These are phyloP conservation scores for Fragaria ananassa DNA, from an alignment of 306 rosid species.

Conservation along the genomic window DNA sequence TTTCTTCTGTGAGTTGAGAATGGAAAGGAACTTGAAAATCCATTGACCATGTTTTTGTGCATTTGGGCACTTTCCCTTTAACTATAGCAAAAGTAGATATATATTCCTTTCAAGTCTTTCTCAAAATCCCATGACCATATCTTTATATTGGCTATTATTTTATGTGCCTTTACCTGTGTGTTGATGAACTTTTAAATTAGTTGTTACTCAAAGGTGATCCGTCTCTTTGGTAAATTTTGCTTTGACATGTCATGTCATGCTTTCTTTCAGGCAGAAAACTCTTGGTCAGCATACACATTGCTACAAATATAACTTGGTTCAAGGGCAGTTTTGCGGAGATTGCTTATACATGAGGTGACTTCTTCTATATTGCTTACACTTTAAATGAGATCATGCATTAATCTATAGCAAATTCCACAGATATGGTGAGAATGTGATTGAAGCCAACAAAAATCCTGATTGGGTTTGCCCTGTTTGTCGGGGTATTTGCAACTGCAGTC, in stretches of 20 bases:
- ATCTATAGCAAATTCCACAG: constrained; percentile 24
- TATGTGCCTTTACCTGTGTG: background rate
- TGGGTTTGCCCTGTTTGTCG: constrained; percentile 79
- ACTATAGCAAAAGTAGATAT: background rate
- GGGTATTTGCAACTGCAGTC: constrained; percentile 69
- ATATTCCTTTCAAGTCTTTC: background rate
- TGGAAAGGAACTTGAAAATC: background rate
- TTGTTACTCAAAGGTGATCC: background rate
- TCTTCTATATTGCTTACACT: constrained; percentile 1
- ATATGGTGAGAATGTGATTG: constrained; percentile 71
- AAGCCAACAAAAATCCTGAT: constrained; percentile 37
- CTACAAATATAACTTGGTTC: constrained; percentile 56
- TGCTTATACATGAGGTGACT: constrained; percentile 76
- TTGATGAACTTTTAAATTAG: background rate
- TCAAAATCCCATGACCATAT: background rate
- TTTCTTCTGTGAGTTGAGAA: background rate
- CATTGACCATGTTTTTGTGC: background rate
- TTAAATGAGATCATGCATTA: constrained; percentile 6
- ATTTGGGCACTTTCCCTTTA: background rate
- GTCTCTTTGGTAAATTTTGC: background rate
- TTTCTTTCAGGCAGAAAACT: constrained; percentile 64
- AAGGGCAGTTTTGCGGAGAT: constrained; percentile 75
- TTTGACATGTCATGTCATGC: constrained; percentile 10
- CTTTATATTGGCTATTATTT: background rate
- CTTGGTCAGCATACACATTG: constrained; percentile 49